phyloP scores from a whole-genome alignment of 495 filamentous ascomycete species.

The Jackrogersella multiformis region DNA sequence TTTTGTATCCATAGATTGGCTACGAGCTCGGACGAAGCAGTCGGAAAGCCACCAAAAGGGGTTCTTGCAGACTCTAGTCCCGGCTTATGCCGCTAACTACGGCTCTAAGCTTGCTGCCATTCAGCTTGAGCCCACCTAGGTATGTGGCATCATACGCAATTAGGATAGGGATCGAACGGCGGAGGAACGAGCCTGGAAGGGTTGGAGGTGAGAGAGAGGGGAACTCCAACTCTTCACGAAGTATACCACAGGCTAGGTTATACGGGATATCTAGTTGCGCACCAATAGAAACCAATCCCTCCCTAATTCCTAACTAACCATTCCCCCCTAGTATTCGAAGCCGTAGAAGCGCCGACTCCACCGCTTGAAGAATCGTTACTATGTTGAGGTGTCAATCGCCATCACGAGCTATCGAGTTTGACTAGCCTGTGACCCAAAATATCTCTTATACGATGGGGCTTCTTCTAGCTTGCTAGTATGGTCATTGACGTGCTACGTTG shows the following conservation, averaged over 20 bases:
- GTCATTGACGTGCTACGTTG: constrained; percentile 2
- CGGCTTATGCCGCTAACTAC: constrained; percentile 19
- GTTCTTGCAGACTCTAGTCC: constrained; percentile 29
- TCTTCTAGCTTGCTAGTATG: constrained; percentile 1
- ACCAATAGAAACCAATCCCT: constrained; percentile 23
- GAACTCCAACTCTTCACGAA: constrained; percentile 22
- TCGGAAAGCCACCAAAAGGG: constrained; percentile 36
- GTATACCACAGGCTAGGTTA: constrained; percentile 26
- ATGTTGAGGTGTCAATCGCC: not conserved
- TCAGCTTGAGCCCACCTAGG: constrained; percentile 14
- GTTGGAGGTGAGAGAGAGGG: constrained; percentile 9
- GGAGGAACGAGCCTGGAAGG: constrained; percentile 15
- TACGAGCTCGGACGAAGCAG: constrained; percentile 27
- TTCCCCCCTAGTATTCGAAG: constrained; percentile 22
- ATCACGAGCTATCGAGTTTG: not conserved
- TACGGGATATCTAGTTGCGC: constrained; percentile 29
- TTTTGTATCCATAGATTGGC: constrained; percentile 33
- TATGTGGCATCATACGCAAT: constrained; percentile 11
- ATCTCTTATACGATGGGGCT: not conserved
- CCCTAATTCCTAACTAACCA: constrained; percentile 31
- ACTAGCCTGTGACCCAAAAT: not conserved
- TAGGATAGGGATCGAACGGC: not conserved
- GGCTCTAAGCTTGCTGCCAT: constrained; percentile 20
- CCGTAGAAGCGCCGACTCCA: constrained; percentile 39
- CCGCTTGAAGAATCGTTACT: constrained; percentile 1